Base-by-base conservation (phyloP, 306 rosid species). In the Pyrus pyrifolia region DNA sequence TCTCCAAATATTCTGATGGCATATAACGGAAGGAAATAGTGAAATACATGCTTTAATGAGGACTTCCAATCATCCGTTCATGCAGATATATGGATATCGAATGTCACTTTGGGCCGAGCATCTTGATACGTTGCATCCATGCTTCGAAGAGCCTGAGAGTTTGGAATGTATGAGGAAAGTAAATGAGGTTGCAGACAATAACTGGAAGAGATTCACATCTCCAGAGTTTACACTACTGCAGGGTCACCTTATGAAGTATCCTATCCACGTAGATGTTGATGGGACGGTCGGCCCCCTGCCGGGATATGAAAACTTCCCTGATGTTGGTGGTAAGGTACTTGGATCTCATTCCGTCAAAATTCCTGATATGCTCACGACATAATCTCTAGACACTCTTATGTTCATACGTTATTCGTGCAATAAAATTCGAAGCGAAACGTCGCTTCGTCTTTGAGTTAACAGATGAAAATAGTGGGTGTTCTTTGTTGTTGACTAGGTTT, bases 31-130 rank as follows among this genome's bases (percentile, higher is more conserved):
- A 51, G 21, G 21, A 51, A 17, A 5, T 17, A 17, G 21, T 51
- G 55, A 51, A 51, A 2, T 18, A 17, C 23, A 18, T 64, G 68
- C 23, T 65, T 30, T n/a, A 52, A 31, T 9, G 52, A 22, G 25
- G 25, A 27, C 49, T 18, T 51, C 12, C 31, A 60, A 46, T 51
- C 11, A 31, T 49, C 17, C 52, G 19, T 72, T 30, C 38, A 27
- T 78, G 83, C 87, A 96, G 99, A 81, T 96, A 52, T 96, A 89
- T 78, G 99, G 99, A 61, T 91, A 92, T 79, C 84, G 99, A 86
- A 90, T 78, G 93, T 96, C 99, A 17, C 85, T 96, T 52, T 92
- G 98, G 99, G 78, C 83, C 3, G 98, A 96, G 81, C 99, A 96
- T 86, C 93, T 96, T 42, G 99, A 80, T 52, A 31, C 9, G 83